Conservation (phyloP, 179 eudicot species). For the Dionaea muscipula region DNA sequence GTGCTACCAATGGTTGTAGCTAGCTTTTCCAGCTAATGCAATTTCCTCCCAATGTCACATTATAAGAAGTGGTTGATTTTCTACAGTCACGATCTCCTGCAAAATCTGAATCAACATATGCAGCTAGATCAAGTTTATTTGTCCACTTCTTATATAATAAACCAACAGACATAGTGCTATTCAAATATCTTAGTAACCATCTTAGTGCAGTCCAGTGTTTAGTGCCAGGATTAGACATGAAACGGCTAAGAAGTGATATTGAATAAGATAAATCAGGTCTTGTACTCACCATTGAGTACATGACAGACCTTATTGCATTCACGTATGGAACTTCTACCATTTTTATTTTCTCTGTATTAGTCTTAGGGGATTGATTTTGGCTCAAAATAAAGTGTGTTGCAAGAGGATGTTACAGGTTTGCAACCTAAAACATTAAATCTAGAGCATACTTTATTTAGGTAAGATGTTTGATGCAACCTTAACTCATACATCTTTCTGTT, state of each 20-base stretch:
- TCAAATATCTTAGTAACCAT: not conserved
- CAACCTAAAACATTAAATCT: not conserved
- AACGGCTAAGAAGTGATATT: not conserved
- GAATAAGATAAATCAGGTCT: not conserved
- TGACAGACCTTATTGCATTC: not conserved
- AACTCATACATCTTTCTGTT: not conserved
- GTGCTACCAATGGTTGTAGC: no score
- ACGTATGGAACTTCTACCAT: not conserved
- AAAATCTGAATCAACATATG: no score
- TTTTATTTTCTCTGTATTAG: not conserved
- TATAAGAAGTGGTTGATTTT: no score
- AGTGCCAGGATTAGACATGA: not conserved
- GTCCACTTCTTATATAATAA: no score
- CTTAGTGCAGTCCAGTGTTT: not conserved
- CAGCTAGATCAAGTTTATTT: no score
- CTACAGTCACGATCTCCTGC: no score
- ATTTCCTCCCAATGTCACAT: no score
- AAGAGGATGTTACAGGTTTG: not conserved
- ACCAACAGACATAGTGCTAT: no score
- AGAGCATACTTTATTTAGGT: not conserved
- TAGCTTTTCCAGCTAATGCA: no score
- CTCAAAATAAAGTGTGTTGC: not conserved
- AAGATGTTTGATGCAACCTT: not conserved
- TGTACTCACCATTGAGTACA: not conserved
- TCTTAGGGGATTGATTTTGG: not conserved